Evolutionary conservation across 176 grass and related monocot species (phyloP), one percentile per base, ranked within the genome.

Genomic region (Carex scoparia): DNA sequence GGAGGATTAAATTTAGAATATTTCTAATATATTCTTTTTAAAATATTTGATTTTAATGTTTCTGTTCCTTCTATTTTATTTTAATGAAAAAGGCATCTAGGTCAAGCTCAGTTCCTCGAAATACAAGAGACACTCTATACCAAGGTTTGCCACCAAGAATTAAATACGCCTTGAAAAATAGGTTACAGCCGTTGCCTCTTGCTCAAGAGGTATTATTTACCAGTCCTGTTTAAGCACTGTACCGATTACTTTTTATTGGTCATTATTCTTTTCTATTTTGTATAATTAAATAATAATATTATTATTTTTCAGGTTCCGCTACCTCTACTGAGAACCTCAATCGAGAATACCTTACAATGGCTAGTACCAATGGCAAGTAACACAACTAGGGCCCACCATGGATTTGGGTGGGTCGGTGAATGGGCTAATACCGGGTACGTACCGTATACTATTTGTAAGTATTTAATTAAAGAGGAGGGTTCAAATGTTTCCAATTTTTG

Each of bases 311-410:
- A 94, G 95, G 64, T 91, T 56, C 89, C 87, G 5, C 85, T 91
- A 79, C 86, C 87, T 83, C 81, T 90, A 86, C 86, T 98, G 69
- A 95, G 88, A 77, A 86, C 69, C 76, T 71, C 19, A 66, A 89
- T 95, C 80, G 95, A 98, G 53, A 93, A 80, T 93, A 93, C 82
- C 15, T 82, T 94, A 84, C 92, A 90, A 80, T 98, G 92, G 95
- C 91, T 98, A 87, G 86, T 93, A 67, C 95, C 92, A 5, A 87
- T 98, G 84, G 95, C 92, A 38, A 90, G 84, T 84, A 95, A 93
- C 76, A 98, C 95, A 62, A 93, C 84, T 19, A 88, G 82, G 86
- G 91, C 92, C 55, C 44, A 87, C 19, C 86, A 87, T 81, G 91
- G 94, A 62, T 97, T 94, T 87, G 79, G 87, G 84, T 68, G 94